These are phyloP conservation scores for Arthroderma uncinatum DNA, from an alignment of 2,329 filamentous ascomycete genomes.

Conservation along the genomic window DNA sequence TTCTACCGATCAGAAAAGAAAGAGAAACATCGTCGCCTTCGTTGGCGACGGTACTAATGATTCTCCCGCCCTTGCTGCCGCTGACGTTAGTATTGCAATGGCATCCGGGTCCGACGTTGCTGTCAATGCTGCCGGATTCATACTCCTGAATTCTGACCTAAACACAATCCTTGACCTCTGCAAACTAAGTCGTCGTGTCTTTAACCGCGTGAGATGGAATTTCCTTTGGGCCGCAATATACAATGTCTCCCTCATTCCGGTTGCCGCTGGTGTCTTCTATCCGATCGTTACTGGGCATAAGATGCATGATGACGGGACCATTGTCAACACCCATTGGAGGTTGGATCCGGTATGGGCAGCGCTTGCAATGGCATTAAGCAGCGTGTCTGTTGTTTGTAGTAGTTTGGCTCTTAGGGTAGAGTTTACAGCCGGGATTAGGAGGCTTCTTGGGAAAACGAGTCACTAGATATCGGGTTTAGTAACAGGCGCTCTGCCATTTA, in stretches of 20 bases:
- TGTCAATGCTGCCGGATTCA: conserved; percentile 69
- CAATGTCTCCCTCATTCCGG: conserved; percentile 64
- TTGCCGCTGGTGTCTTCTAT: conserved; percentile 72
- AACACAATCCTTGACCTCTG: conserved; percentile 61
- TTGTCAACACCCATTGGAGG: conserved; percentile 33
- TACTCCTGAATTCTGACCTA: conserved; percentile 62
- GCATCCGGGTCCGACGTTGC: conserved; percentile 74
- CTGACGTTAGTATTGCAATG: conserved; percentile 74
- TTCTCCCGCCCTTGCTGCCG: conserved; percentile 64
- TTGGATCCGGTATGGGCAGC: conserved; percentile 60
- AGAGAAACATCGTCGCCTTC: conserved; percentile 54
- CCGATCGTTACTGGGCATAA: conserved; percentile 39
- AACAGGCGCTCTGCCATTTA: neutral
- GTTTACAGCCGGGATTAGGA: conserved; percentile 1
- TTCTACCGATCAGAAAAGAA: neutral
- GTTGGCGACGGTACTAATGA: conserved; percentile 84
- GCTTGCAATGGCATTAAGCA: conserved; percentile 85
- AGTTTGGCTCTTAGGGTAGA: conserved; percentile 58
- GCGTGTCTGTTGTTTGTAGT: conserved; percentile 76
- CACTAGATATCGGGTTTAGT: neutral
- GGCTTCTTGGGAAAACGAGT: neutral
- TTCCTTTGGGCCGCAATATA: conserved; percentile 79
- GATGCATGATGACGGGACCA: conserved; percentile 22
- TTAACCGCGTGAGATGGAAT: conserved; percentile 69
- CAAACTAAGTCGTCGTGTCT: conserved; percentile 58